Evolutionary conservation across 805 yeast species (phyloP).

Genomic region (Trichomonascus vanleenenianus): DNA sequence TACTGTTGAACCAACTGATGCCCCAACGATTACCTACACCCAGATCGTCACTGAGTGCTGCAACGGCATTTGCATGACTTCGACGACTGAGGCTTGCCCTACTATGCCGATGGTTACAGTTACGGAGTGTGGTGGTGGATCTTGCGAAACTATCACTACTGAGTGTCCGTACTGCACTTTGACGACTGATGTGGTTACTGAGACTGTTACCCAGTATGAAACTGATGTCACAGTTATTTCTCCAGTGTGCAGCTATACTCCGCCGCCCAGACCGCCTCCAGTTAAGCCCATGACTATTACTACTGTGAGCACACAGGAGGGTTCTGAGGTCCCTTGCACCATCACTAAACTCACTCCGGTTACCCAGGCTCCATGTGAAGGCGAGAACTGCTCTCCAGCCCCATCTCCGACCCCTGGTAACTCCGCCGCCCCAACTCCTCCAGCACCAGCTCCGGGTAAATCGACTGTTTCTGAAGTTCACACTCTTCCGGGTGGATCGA

Average conservation of each 20-base stretch:
- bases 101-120: conserved; percentile 1
- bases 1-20: background rate
- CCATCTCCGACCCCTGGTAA: background rate
- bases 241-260: conserved; percentile 1
- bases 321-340: background rate
- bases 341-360: background rate
- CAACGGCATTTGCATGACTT: background rate
- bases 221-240: conserved; percentile 2
- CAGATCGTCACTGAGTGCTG: background rate
- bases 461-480: background rate
- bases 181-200: background rate
- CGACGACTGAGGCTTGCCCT: background rate
- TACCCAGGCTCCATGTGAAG: background rate
- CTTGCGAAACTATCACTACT: background rate
- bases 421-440: background rate
- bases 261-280: background rate
- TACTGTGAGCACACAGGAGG: background rate
- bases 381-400: background rate
- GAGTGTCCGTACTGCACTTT: conserved; percentile 1
- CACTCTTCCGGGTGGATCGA: background rate
- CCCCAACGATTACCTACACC: background rate
- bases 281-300: background rate
- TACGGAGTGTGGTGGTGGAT: background rate
- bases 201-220: background rate
- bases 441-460: background rate